Conservation (phyloP, 176 grass and related monocot genomes). For the Paspalum notatum region DNA sequence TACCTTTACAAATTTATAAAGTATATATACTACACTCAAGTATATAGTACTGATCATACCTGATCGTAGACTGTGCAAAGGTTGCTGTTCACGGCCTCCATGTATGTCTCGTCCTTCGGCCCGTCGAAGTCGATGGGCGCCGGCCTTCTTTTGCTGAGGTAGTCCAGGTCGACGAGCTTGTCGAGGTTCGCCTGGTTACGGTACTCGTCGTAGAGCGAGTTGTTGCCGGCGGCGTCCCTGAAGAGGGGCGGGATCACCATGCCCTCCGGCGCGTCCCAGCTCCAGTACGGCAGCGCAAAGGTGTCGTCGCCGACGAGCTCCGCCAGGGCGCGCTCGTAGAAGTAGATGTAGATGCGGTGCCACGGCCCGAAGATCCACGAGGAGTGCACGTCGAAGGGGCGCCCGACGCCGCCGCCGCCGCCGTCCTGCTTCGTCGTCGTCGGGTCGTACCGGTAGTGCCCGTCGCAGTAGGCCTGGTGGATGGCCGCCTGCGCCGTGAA, state of each 20-base stretch:
- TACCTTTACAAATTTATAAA: too few species aligned
- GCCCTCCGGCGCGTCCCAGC: conserved; percentile 58
- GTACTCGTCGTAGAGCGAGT: conserved; percentile 44
- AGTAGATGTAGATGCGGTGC: conserved; percentile 72
- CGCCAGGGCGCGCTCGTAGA: conserved; percentile 55
- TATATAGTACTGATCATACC: neutral
- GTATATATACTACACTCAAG: too few species aligned
- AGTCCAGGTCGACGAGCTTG: conserved; percentile 51
- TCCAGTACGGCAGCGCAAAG: conserved; percentile 68
- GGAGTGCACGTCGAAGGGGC: conserved; percentile 43
- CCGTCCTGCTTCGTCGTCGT: too few species aligned
- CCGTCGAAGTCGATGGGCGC: too few species aligned
- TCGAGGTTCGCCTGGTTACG: conserved; percentile 37
- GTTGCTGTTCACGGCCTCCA: neutral
- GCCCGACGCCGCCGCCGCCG: too few species aligned
- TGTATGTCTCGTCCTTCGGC: too few species aligned
- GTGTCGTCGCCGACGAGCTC: conserved; percentile 44
- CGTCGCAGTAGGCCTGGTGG: conserved; percentile 55
- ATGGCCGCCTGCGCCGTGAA: conserved; percentile 52
- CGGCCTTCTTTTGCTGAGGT: neutral
- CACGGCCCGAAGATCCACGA: conserved; percentile 68
- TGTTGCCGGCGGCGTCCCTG: neutral
- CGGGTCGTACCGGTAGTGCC: conserved; percentile 39
- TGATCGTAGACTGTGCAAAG: neutral
- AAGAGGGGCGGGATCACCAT: conserved; percentile 55